phyloP scores from a whole-genome alignment of 2,329 filamentous ascomycete genomes.

The Fusarium hainanense region DNA sequence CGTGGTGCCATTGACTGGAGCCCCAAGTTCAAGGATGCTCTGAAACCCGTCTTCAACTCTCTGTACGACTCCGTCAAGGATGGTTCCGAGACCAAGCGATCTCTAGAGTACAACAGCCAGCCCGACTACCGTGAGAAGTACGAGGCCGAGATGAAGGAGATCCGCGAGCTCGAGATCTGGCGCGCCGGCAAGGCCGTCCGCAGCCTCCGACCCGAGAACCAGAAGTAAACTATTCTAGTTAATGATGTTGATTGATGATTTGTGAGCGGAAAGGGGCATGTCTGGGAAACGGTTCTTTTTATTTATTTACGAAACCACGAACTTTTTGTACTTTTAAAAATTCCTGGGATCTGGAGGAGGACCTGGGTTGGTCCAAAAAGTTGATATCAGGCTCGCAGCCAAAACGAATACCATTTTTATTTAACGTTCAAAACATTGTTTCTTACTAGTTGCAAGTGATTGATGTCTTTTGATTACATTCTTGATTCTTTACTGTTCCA shows the following conservation, averaged over 20 bases:
- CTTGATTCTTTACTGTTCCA: background rate
- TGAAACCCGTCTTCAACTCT: conserved; percentile 98
- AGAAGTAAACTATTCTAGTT: conserved; percentile 66
- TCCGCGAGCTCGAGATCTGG: conserved; percentile 99
- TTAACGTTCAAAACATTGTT: conserved; percentile 1
- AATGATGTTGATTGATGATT: conserved; percentile 32
- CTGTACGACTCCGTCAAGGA: conserved; percentile 94
- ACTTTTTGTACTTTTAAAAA: conserved; percentile 44
- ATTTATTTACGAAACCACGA: conserved; percentile 35
- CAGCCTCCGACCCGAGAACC: conserved; percentile 86
- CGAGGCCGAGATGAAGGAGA: conserved; percentile 98
- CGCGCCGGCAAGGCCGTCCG: conserved; percentile 97
- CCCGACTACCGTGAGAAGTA: conserved; percentile 96
- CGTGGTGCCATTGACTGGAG: conserved; percentile 99
- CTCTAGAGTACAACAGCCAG: conserved; percentile 96
- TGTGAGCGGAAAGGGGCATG: conserved; percentile 19
- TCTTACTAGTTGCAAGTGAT: background rate
- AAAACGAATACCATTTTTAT: conserved; percentile 41
- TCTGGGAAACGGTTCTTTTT: conserved; percentile 38
- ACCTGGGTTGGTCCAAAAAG: conserved; percentile 46
- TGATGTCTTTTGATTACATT: background rate
- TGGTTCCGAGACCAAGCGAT: conserved; percentile 94
- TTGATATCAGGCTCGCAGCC: conserved; percentile 42
- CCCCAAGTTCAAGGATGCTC: conserved; percentile 93
- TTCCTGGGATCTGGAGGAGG: conserved; percentile 39